Percentiles rank a stretch among this genome's conserved stretches.
Conservation (phyloP, 1,284 basidiomycete species). For the Sporisorium iseilematis-ciliati region DNA sequence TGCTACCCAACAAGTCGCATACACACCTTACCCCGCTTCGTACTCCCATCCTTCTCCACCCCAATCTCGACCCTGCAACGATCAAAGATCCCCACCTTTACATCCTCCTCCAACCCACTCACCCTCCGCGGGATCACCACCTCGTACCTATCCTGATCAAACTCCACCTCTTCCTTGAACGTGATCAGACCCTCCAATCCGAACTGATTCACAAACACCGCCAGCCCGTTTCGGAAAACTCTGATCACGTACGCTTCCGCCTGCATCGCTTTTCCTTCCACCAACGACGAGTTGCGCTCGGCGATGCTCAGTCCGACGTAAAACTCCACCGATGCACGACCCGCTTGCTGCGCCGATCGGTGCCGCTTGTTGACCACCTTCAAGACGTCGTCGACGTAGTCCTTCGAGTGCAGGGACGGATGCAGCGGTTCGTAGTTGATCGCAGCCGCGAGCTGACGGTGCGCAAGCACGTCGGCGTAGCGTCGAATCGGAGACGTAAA, state of each 20-base stretch:
- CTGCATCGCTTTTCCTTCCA: constrained; percentile 42
- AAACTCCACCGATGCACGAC: constrained; percentile 94
- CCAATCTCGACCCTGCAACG: constrained; percentile 88
- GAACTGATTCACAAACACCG: constrained; percentile 93
- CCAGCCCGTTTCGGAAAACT: constrained; percentile 92
- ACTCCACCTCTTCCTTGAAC: constrained; percentile 87
- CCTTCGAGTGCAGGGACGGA: constrained; percentile 86
- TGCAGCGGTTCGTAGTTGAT: constrained; percentile 88
- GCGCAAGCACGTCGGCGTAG: constrained; percentile 85
- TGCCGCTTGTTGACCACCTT: constrained; percentile 92
- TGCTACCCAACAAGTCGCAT: constrained; percentile 77
- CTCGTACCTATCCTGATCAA: constrained; percentile 90
- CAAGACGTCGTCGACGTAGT: constrained; percentile 87
- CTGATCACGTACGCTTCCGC: constrained; percentile 87
- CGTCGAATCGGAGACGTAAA: constrained; percentile 76
- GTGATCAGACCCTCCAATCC: constrained; percentile 94
- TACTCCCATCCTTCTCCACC: constrained; percentile 94
- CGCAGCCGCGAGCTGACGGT: constrained; percentile 91
- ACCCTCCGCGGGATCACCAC: constrained; percentile 77
- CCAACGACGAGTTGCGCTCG: constrained; percentile 71
- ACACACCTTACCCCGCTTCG: constrained; percentile 89
- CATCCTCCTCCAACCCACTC: constrained; percentile 47
- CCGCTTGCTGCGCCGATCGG: constrained; percentile 95
- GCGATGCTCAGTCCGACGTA: constrained; percentile 90
- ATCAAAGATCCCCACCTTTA: constrained; percentile 79